Conservation (phyloP, 306 rosid species). For the Neltuma alba region DNA sequence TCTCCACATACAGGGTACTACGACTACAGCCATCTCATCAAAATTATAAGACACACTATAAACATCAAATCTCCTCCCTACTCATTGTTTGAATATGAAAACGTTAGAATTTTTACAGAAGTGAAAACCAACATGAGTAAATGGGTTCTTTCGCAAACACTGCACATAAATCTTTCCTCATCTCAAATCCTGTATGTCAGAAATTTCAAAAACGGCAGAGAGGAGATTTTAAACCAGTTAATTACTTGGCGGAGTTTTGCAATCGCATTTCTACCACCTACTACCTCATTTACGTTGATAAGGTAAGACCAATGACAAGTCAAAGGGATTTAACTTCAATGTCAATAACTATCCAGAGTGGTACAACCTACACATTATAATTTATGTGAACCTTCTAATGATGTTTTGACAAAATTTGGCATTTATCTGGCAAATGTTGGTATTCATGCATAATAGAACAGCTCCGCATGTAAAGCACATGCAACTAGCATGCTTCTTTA, state of each 20-base stretch:
- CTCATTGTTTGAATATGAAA: background rate
- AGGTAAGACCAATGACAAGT: conserved; percentile 4
- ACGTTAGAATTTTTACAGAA: conserved; percentile 6
- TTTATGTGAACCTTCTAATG: background rate
- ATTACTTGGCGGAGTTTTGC: background rate
- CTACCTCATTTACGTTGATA: conserved; percentile 8
- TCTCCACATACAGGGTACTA: background rate
- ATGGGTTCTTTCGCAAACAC: background rate
- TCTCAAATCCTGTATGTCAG: background rate
- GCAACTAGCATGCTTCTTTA: conserved; percentile 4
- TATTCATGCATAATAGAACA: background rate
- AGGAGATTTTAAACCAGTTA: conserved; percentile 20
- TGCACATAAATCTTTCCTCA: background rate
- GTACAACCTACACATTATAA: background rate
- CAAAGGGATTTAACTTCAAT: conserved; percentile 5
- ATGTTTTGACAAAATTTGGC: background rate
- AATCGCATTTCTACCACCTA: background rate
- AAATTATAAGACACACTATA: background rate
- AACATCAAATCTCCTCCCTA: background rate
- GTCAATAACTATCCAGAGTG: background rate
- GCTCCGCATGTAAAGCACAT: background rate
- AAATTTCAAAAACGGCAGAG: conserved; percentile 1
- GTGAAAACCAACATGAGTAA: background rate
- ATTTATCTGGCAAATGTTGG: background rate
- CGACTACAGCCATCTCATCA: background rate